Evolutionary conservation across 2,329 filamentous ascomycete genomes (phyloP), one percentile per base, ranked within the genome.

Genomic region (Cercospora janseana): DNA sequence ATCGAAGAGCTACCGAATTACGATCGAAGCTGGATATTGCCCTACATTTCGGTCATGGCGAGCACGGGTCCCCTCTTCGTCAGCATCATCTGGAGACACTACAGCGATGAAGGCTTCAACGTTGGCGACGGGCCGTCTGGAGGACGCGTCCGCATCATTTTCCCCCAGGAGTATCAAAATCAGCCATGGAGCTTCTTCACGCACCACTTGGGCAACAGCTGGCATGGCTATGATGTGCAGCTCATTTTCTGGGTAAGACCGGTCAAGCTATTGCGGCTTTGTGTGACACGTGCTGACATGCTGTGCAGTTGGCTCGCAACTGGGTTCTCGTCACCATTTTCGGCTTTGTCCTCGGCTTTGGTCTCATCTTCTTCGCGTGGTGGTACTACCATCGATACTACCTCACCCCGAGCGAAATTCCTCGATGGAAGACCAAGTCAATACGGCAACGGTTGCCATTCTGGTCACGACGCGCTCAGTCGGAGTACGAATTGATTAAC

Each of bases 21-120:
- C 68, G 78, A 87, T 63, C 77, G 80, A 52, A 80, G 79, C 56
- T 91, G 86, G 86, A 63, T 82, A 29, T 66, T 84, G 54, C 79
- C 83, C 12, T 89, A 91, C 67, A 85, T 87, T 62, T 88, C 85
- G 18, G 85, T 91, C 61, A 91, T 91, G 87, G 84, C 85, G 38
- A 83, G 81, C 7, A 87, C 87, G 0, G 87, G 87, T 0, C 87
- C 87, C 0, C 72, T 91, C 23, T 91, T 88, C 72, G 70, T 91
- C 37, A 87, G 82, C 49, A 79, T 90, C 31, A 79, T 88, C 52
- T 87, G 86, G 83, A 82, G 86, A 63, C 81, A 88, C 66, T 90
- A 87, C 68, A 81, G 82, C 66, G 74, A 77, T 26, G 70, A 74
- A 13, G 72, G 71, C 34, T 76, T 69, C 8, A 66, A 68, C 42